A percentile compares a stretch with the other conserved stretches of the same genome.
phyloP scores from a whole-genome alignment of 768 basidiomycete species.

The Auriscalpium vulgare region DNA sequence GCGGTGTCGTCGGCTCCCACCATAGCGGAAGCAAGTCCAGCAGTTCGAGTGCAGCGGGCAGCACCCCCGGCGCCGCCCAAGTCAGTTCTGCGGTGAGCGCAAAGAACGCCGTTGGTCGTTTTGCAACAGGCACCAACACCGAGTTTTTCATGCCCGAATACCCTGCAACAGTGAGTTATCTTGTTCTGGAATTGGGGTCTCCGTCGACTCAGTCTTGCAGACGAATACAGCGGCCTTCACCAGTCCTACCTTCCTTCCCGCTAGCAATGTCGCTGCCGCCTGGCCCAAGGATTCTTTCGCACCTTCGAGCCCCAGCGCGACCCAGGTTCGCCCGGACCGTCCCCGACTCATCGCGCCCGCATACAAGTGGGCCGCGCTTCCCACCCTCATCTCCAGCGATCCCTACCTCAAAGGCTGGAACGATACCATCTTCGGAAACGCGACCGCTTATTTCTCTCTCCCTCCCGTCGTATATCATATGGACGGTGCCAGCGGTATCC shows the following conservation, averaged over 20 bases:
- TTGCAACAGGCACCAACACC: slow-evolving; percentile 73
- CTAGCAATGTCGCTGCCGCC: slow-evolving; percentile 39
- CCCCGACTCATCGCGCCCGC: slow-evolving; percentile 87
- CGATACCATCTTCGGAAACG: slow-evolving; percentile 82
- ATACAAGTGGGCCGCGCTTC: slow-evolving; percentile 87
- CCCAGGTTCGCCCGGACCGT: slow-evolving; percentile 62
- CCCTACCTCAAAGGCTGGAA: slow-evolving; percentile 89
- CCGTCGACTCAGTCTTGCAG: slow-evolving; percentile 27
- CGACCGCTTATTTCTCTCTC: slow-evolving; percentile 57
- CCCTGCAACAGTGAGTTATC: slow-evolving; percentile 70
- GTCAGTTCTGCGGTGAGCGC: slow-evolving; percentile 50
- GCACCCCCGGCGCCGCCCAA: slow-evolving; percentile 28
- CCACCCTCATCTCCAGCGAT: slow-evolving; percentile 67
- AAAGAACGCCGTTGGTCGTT: slow-evolving; percentile 55
- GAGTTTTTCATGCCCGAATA: slow-evolving; percentile 79
- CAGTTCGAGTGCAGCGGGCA: slow-evolving; percentile 16
- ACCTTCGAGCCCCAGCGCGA: slow-evolving; percentile 54
- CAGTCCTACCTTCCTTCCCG: slow-evolving; percentile 59
- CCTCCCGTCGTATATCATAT: slow-evolving; percentile 61
- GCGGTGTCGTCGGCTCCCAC: slow-evolving; percentile 72
- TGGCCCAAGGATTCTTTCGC: slow-evolving; percentile 82
- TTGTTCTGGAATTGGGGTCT: background rate
- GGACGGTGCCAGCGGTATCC: slow-evolving; percentile 85
- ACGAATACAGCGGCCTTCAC: slow-evolving; percentile 70
- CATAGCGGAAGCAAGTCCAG: slow-evolving; percentile 25